A percentile compares a stretch with the other conserved stretches of the same genome.
Evolutionary conservation across 495 filamentous ascomycete genomes (phyloP).

Genomic region (Penicillium cataractarum): DNA sequence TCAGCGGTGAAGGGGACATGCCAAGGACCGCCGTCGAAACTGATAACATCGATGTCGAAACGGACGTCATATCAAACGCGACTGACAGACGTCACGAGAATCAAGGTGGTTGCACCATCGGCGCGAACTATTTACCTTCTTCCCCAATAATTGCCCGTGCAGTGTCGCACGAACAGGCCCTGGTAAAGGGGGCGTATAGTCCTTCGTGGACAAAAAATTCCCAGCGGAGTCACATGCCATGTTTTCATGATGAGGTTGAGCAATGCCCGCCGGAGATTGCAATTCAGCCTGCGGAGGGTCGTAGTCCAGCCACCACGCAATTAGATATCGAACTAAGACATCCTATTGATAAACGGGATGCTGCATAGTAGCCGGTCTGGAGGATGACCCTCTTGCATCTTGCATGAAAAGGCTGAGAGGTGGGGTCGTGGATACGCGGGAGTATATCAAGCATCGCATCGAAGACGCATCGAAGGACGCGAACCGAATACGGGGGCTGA

Average conservation of each 20-base stretch:
- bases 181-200: constrained; percentile 3
- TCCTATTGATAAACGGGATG: constrained; percentile 12
- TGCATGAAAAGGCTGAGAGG: constrained; percentile 17
- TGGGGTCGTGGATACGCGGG: constrained; percentile 18
- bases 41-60: constrained; percentile 9
- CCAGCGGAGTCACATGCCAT: neutral
- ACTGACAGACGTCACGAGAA: constrained; percentile 4
- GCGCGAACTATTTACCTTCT: constrained; percentile 12
- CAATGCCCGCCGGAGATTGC: constrained; percentile 7
- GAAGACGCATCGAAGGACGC: constrained; percentile 45
- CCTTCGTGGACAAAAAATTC: neutral
- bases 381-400: constrained; percentile 27
- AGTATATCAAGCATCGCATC: constrained; percentile 36
- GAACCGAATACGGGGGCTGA: constrained; percentile 22
- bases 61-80: constrained; percentile 10
- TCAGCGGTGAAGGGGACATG: constrained; percentile 1
- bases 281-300: constrained; percentile 13
- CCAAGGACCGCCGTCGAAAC: neutral
- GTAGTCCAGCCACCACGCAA: constrained; percentile 15
- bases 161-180: constrained; percentile 15
- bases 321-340: constrained; percentile 4
- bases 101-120: constrained; percentile 15
- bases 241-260: neutral
- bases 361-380: constrained; percentile 18
- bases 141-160: neutral